phyloP scores from a whole-genome alignment of 768 basidiomycete genomes.

The Collybiopsis confluens region DNA sequence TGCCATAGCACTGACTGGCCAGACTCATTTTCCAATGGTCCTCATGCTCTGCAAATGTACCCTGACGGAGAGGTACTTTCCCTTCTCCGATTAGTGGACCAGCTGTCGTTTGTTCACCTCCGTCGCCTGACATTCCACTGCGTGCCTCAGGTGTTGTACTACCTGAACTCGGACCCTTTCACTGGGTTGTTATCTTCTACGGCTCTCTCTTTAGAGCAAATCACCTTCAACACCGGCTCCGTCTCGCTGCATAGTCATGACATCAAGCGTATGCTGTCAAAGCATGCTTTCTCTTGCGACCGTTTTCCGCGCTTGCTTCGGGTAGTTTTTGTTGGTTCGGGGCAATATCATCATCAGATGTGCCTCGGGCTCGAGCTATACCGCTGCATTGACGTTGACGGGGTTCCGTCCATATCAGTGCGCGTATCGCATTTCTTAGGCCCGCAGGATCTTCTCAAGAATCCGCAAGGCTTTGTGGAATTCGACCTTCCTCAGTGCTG shows the following conservation, averaged over 20 bases:
- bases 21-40: not conserved
- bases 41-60: constrained; percentile 1
- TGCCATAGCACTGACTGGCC: not conserved
- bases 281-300: not conserved
- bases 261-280: not conserved
- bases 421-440: not conserved
- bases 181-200: not conserved
- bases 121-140: not conserved
- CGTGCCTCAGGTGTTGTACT: constrained; percentile 2
- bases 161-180: not conserved
- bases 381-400: not conserved
- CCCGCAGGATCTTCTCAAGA: not conserved
- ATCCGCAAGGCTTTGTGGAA: not conserved
- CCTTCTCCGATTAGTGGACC: not conserved
- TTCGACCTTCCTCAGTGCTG: not conserved
- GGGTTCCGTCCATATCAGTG: not conserved
- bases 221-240: not conserved
- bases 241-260: not conserved
- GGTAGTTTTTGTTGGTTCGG: not conserved
- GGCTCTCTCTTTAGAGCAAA: not conserved
- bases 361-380: not conserved
- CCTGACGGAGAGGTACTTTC: not conserved
- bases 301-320: not conserved
- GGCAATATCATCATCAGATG: not conserved
- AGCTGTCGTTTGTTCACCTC: not conserved